Evolutionary conservation across 768 basidiomycete species (phyloP).

Genomic region (Suillus plorans): DNA sequence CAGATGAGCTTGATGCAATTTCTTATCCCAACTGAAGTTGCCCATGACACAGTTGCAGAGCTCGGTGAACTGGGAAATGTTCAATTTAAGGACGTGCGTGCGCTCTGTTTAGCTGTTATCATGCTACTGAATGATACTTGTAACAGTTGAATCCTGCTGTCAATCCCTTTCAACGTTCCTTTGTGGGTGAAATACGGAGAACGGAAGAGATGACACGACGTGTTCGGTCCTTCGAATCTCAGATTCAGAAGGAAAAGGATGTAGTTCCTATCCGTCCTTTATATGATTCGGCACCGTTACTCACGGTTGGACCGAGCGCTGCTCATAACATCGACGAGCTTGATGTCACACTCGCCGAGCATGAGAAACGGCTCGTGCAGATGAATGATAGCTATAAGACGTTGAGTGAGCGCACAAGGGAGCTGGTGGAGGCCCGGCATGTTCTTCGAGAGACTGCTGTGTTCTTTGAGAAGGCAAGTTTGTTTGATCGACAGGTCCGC

Average conservation of each 20-base stretch:
- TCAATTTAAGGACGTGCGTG: slow-evolving; percentile 94
- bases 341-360: slow-evolving; percentile 81
- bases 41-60: slow-evolving; percentile 94
- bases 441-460: slow-evolving; percentile 94
- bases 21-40: slow-evolving; percentile 95
- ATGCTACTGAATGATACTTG: slow-evolving; percentile 8
- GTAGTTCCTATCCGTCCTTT: slow-evolving; percentile 81
- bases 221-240: slow-evolving; percentile 82
- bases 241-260: slow-evolving; percentile 86
- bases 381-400: slow-evolving; percentile 96
- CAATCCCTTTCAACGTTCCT: slow-evolving; percentile 98
- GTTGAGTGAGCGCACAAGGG: slow-evolving; percentile 79
- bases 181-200: slow-evolving; percentile 92
- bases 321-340: slow-evolving; percentile 94
- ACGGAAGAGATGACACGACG: slow-evolving; percentile 96
- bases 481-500: neutral
- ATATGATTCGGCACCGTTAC: slow-evolving; percentile 81
- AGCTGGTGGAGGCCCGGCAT: slow-evolving; percentile 90
- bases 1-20: slow-evolving; percentile 98
- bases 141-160: slow-evolving; percentile 86
- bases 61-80: slow-evolving; percentile 94
- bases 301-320: slow-evolving; percentile 88
- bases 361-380: slow-evolving; percentile 77
- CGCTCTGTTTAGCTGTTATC: neutral
- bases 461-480: slow-evolving; percentile 83